Conservation (phyloP, 805 yeast genomes). For the Nakazawaea ernobii region DNA sequence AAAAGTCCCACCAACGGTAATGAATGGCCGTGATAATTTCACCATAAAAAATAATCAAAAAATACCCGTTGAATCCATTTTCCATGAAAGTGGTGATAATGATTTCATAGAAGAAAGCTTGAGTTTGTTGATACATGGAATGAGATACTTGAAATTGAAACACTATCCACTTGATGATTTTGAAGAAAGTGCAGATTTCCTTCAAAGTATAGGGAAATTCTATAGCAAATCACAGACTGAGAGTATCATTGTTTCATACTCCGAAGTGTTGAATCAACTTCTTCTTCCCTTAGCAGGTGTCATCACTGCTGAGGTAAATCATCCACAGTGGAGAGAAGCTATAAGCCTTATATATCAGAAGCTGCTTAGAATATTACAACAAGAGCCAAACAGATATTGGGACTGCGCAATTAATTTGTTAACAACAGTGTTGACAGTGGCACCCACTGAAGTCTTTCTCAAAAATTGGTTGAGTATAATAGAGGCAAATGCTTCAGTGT, state of each 20-base stretch:
- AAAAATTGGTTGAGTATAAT: constrained; percentile 65
- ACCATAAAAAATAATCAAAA: neutral
- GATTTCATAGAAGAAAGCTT: constrained; percentile 47
- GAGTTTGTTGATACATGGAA: constrained; percentile 79
- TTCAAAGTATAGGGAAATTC: constrained; percentile 81
- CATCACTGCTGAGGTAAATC: constrained; percentile 90
- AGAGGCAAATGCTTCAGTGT: constrained; percentile 53
- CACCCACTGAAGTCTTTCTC: constrained; percentile 72
- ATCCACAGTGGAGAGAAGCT: constrained; percentile 91
- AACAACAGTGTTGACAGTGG: constrained; percentile 71
- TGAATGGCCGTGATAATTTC: constrained; percentile 19
- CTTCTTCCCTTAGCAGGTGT: constrained; percentile 78
- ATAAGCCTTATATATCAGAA: constrained; percentile 54
- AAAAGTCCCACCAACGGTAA: constrained; percentile 54
- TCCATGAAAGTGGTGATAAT: constrained; percentile 19
- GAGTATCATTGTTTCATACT: constrained; percentile 67
- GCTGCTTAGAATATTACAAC: constrained; percentile 36
- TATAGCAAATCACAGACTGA: constrained; percentile 61
- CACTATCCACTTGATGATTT: constrained; percentile 84
- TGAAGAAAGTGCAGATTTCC: constrained; percentile 90
- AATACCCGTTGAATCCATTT: constrained; percentile 14
- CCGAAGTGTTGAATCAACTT: constrained; percentile 74
- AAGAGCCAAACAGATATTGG: constrained; percentile 50
- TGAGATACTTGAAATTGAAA: constrained; percentile 75
- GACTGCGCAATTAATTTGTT: constrained; percentile 58